A percentile compares a stretch with the other conserved stretches of the same genome.
Evolutionary conservation across 2,329 filamentous ascomycete species (phyloP).

Genomic region (Apiospora malaysiana): DNA sequence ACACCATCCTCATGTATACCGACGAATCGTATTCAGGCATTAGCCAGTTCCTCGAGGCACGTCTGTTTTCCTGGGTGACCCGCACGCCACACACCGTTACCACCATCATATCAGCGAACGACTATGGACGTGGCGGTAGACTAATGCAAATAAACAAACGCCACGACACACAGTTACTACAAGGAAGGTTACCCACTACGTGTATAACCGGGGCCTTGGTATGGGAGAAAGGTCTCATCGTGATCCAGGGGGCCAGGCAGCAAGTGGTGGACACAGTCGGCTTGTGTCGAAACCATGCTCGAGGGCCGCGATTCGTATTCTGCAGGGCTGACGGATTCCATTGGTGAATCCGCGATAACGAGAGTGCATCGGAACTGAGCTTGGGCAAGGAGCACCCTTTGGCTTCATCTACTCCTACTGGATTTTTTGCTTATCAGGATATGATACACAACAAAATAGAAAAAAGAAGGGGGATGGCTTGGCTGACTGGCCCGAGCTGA

Average conservation of each 20-base stretch:
- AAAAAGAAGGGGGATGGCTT: too few species aligned
- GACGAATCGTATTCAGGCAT: slow-evolving; percentile 35
- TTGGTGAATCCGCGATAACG: slow-evolving; percentile 28
- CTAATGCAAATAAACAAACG: slow-evolving; percentile 29
- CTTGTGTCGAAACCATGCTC: slow-evolving; percentile 30
- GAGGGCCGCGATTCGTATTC: slow-evolving; percentile 30
- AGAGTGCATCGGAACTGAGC: slow-evolving; percentile 27
- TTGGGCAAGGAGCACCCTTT: slow-evolving; percentile 21
- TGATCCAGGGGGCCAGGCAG: slow-evolving; percentile 25
- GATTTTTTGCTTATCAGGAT: not conserved
- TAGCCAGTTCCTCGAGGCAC: slow-evolving; percentile 34
- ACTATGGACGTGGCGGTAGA: not conserved
- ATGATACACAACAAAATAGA: too few species aligned
- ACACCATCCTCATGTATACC: slow-evolving; percentile 36
- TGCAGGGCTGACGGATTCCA: slow-evolving; percentile 32
- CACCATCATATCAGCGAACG: not conserved
- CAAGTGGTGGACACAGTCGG: slow-evolving; percentile 27
- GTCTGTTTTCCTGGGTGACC: slow-evolving; percentile 34
- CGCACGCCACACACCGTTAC: not conserved
- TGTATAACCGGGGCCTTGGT: slow-evolving; percentile 32
- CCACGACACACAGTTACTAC: slow-evolving; percentile 37
- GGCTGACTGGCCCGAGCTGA: too few species aligned
- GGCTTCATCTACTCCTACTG: not conserved
- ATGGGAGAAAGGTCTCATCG: slow-evolving; percentile 22
- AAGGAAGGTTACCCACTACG: slow-evolving; percentile 35